These are phyloP conservation scores for Calycina marina DNA, from an alignment of 2,329 filamentous ascomycete genomes.

Conservation along the genomic window DNA sequence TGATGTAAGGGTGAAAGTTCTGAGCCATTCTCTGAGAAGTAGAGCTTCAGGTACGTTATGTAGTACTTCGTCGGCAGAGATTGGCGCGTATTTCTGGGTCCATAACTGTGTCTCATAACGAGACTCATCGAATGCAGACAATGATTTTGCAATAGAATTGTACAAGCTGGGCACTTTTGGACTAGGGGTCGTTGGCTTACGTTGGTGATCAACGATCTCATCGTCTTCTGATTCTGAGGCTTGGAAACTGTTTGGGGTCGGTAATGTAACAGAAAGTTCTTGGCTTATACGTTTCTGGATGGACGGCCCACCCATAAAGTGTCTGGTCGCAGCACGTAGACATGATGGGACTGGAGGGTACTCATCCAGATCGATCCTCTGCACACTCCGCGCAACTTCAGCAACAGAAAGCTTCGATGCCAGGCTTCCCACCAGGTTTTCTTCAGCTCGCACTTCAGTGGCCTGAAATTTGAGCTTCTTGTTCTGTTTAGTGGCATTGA, in stretches of 20 bases:
- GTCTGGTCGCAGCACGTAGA: conserved; percentile 38
- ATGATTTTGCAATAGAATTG: conserved; percentile 38
- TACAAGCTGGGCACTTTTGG: conserved; percentile 46
- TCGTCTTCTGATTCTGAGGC: conserved; percentile 23
- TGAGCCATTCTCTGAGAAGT: conserved; percentile 69
- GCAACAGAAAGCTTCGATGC: conserved; percentile 11
- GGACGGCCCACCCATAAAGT: conserved; percentile 42
- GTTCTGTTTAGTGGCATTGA: conserved; percentile 5
- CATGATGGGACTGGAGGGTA: conserved; percentile 30
- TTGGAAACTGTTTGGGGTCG: conserved; percentile 1
- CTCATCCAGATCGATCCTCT: conserved; percentile 16
- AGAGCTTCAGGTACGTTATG: conserved; percentile 56
- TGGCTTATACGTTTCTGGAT: conserved; percentile 34
- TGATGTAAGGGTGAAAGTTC: conserved; percentile 58
- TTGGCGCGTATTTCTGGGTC: conserved; percentile 75
- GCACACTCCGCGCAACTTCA: conserved; percentile 9
- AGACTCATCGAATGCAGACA: conserved; percentile 70
- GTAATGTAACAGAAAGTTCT: conserved; percentile 26
- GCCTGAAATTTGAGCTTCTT: conserved; percentile 19
- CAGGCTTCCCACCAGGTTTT: conserved; percentile 17
- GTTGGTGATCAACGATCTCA: conserved; percentile 21
- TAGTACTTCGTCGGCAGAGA: conserved; percentile 53
- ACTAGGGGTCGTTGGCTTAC: conserved; percentile 26
- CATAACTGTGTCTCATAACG: conserved; percentile 61
- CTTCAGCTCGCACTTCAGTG: conserved; percentile 11